phyloP scores from a whole-genome alignment of 805 yeast species.

The Spathaspora boniae region DNA sequence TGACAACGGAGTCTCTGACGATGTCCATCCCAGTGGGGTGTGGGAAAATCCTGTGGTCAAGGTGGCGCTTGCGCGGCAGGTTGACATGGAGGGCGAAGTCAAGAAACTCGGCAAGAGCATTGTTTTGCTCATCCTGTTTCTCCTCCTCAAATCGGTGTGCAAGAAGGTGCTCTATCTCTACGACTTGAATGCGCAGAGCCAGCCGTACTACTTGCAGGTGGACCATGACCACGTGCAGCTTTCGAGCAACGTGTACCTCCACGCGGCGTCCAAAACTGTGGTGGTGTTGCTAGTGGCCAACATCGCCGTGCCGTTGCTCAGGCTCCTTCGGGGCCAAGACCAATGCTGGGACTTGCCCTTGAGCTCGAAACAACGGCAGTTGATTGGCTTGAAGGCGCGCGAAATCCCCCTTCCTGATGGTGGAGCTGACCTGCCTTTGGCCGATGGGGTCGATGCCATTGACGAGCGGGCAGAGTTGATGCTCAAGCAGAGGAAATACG shows the following conservation, averaged over 20 bases:
- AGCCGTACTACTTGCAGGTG: constrained; percentile 1
- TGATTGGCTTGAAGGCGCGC: constrained; percentile 37
- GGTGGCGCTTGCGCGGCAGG: constrained; percentile 43
- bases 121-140: constrained; percentile 24
- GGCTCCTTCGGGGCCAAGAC: constrained; percentile 40
- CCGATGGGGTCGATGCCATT: constrained; percentile 7
- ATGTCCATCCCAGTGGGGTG: constrained; percentile 21
- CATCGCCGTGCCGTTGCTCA: constrained; percentile 18
- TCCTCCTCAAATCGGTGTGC: constrained; percentile 17
- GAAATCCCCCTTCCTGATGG: too few relatives aligned
- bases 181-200: constrained; percentile 6
- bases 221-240: constrained; percentile 2
- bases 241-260: constrained; percentile 6
- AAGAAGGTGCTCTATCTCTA: constrained; percentile 11
- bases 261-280: not conserved
- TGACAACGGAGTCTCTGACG: constrained; percentile 5
- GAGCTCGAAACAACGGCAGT: constrained; percentile 40
- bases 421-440: too few relatives aligned
- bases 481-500: constrained; percentile 20
- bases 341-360: constrained; percentile 51
- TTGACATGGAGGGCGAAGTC: constrained; percentile 28
- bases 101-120: constrained; percentile 27
- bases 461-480: constrained; percentile 16
- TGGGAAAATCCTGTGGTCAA: constrained; percentile 43
- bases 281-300: constrained; percentile 3